Percentiles rank a stretch among this genome's conserved stretches.
Conservation (phyloP, 2,329 filamentous ascomycete genomes). For the Beauveria sp. region DNA sequence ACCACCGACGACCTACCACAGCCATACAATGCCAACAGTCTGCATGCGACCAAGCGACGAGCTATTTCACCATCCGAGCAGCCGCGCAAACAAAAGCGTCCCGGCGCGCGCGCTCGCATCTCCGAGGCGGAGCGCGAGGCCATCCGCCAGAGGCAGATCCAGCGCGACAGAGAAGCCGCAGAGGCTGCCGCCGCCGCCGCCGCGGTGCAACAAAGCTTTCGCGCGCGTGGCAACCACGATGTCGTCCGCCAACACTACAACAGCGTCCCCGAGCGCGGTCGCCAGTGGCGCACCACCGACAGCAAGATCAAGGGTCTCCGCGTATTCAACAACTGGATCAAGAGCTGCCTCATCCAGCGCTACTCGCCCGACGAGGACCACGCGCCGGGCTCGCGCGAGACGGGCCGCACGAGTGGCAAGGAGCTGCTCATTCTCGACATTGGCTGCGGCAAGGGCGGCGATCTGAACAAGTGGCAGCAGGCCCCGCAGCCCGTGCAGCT, state of each 20-base stretch:
- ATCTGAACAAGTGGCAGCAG: constrained; percentile 92
- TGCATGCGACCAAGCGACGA: constrained; percentile 52
- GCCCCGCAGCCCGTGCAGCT: constrained; percentile 85
- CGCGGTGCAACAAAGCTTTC: constrained; percentile 29
- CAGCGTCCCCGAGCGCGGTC: constrained; percentile 82
- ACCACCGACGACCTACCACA: constrained; percentile 42
- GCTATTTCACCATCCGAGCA: constrained; percentile 46
- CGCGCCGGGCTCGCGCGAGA: constrained; percentile 50
- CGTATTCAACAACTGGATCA: constrained; percentile 98
- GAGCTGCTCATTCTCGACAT: constrained; percentile 81
- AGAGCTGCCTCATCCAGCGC: constrained; percentile 94
- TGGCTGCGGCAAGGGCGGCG: constrained; percentile 93
- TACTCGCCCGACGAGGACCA: constrained; percentile 79
- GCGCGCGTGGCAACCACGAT: constrained; percentile 58
- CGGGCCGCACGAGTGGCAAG: constrained; percentile 42
- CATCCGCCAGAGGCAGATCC: constrained; percentile 54
- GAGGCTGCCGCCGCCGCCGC: constrained; percentile 28
- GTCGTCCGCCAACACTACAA: constrained; percentile 94
- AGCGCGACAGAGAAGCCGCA: constrained; percentile 41
- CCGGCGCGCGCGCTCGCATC: constrained; percentile 59
- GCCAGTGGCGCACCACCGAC: constrained; percentile 90
- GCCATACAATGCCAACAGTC: constrained; percentile 51
- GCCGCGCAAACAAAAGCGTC: constrained; percentile 61
- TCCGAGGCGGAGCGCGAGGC: constrained; percentile 59
- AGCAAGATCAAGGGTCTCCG: constrained; percentile 91